These are phyloP conservation scores for Coriolopsis trogii DNA, from an alignment of 1,284 basidiomycete genomes.

Conservation along the genomic window DNA sequence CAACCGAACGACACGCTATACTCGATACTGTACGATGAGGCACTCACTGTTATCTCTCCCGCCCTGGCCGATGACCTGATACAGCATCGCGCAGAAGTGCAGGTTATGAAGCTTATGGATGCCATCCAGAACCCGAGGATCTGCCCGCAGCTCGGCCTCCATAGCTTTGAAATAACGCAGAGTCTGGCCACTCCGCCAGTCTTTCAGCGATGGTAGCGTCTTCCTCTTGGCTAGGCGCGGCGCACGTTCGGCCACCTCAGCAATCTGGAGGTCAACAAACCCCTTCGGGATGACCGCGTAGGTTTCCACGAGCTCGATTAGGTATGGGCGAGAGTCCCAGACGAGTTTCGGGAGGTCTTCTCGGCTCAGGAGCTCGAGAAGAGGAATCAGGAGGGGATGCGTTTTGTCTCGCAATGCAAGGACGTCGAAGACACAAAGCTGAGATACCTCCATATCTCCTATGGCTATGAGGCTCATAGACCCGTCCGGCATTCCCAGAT, in stretches of 20 bases:
- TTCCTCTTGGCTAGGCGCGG: too few species aligned
- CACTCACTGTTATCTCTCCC: not conserved
- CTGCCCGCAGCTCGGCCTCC: not conserved
- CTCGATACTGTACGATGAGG: too few species aligned
- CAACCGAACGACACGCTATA: too few species aligned
- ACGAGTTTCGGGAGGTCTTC: slow-evolving; percentile 40
- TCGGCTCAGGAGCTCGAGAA: slow-evolving; percentile 34
- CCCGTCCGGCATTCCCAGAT: slow-evolving; percentile 38
- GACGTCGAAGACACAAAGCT: slow-evolving; percentile 45
- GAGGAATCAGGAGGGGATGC: slow-evolving; percentile 22
- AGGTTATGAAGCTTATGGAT: slow-evolving; percentile 6
- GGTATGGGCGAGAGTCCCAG: slow-evolving; percentile 50
- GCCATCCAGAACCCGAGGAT: slow-evolving; percentile 3
- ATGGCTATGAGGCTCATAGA: slow-evolving; percentile 44
- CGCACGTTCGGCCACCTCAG: too few species aligned
- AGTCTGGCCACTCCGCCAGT: slow-evolving; percentile 31
- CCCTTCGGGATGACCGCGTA: slow-evolving; percentile 36
- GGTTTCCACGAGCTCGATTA: slow-evolving; percentile 36
- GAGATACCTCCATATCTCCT: slow-evolving; percentile 39
- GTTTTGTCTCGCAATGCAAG: slow-evolving; percentile 28
- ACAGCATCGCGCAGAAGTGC: slow-evolving; percentile 1
- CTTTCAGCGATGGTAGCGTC: too few species aligned
- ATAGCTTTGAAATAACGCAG: slow-evolving; percentile 26
- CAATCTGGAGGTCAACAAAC: slow-evolving; percentile 46
- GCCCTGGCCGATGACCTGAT: not conserved